Percentiles rank a stretch among this genome's conserved stretches.
phyloP scores from a whole-genome alignment of 2,329 filamentous ascomycete genomes.

The Cytospora chrysosperma region DNA sequence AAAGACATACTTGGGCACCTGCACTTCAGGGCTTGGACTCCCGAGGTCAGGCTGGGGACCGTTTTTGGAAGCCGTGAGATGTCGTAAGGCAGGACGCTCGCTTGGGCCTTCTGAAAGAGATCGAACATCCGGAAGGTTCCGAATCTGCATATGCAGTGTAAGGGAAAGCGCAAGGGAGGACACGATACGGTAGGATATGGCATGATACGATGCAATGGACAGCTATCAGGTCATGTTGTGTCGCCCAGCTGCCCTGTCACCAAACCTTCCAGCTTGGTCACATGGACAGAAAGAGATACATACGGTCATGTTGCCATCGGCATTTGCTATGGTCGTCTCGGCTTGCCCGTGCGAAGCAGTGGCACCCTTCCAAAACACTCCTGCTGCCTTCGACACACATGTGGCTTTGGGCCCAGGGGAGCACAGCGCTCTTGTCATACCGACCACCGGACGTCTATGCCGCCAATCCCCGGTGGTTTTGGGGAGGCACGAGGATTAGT shows the following conservation, averaged over 20 bases:
- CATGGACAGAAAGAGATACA: background rate
- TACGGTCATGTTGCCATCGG: background rate
- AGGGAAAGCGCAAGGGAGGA: background rate
- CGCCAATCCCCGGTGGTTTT: background rate
- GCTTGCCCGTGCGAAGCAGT: background rate
- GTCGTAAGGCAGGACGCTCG: background rate
- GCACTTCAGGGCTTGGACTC: background rate
- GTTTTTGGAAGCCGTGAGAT: too few species aligned
- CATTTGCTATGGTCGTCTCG: background rate
- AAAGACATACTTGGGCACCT: background rate
- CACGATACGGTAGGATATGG: background rate
- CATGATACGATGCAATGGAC: background rate
- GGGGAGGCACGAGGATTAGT: background rate
- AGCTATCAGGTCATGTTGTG: background rate
- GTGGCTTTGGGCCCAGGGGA: background rate
- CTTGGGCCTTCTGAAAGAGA: background rate
- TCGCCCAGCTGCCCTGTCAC: background rate
- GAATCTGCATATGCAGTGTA: background rate
- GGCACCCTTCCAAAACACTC: background rate
- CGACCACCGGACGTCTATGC: background rate
- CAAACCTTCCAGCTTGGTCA: background rate
- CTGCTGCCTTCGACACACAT: background rate
- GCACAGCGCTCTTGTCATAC: background rate
- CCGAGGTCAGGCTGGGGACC: background rate
- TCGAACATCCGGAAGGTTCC: background rate